These are phyloP conservation scores for Priceomyces medius DNA, from an alignment of 805 yeast species.

Conservation along the genomic window DNA sequence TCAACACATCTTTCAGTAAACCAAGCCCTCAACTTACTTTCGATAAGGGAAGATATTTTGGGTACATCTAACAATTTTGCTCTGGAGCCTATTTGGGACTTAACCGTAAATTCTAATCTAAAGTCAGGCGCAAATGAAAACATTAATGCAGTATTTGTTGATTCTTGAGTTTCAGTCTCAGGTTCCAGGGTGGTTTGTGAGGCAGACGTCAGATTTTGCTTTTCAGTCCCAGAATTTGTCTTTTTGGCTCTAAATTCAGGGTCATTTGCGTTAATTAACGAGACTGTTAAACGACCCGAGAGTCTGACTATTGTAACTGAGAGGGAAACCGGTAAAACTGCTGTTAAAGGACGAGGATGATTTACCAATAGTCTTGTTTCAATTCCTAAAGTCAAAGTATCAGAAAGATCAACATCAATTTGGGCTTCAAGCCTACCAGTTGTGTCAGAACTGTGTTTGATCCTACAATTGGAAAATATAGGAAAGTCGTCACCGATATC, in stretches of 20 bases:
- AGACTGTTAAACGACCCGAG: constrained; percentile 84
- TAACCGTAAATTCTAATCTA: constrained; percentile 82
- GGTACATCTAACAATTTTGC: constrained; percentile 93
- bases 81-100: constrained; percentile 87
- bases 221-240: neutral
- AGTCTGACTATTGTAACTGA: constrained; percentile 88
- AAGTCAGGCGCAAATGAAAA: constrained; percentile 92
- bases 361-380: constrained; percentile 78
- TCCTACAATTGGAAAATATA: constrained; percentile 88
- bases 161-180: constrained; percentile 12
- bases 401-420: constrained; percentile 87
- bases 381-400: constrained; percentile 80
- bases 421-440: constrained; percentile 71
- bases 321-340: constrained; percentile 80
- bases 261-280: constrained; percentile 52
- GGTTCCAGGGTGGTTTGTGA: neutral
- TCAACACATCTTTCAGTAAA: constrained; percentile 90
- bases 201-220: neutral
- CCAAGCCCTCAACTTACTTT: constrained; percentile 80
- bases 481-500: constrained; percentile 96
- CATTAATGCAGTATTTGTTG: constrained; percentile 67
- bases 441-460: constrained; percentile 56
- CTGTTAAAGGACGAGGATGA: constrained; percentile 80
- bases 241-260: constrained; percentile 22
- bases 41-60: constrained; percentile 80